Conservation (phyloP, 768 basidiomycete genomes). For the Tricholomella constricta region DNA sequence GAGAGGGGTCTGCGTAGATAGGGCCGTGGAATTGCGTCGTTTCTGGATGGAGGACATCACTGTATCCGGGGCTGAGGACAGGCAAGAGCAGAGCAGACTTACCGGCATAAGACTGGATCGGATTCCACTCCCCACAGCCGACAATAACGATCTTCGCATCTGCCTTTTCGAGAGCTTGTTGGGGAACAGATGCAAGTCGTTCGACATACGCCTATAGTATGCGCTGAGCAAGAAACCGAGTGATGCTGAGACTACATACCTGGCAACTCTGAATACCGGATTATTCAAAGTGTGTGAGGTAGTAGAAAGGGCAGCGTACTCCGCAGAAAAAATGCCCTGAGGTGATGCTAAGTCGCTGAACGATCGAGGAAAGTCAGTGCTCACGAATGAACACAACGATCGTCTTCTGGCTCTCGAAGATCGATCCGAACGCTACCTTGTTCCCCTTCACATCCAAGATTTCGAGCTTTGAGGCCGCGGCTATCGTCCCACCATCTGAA, state of each 20-base stretch:
- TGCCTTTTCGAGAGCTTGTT: slow-evolving; percentile 42
- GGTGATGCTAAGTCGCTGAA: too few relatives aligned
- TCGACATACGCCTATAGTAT: slow-evolving; percentile 46
- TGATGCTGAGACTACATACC: slow-evolving; percentile 26
- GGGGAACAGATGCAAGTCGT: slow-evolving; percentile 43
- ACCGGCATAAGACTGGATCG: slow-evolving; percentile 54
- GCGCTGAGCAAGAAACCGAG: too few relatives aligned
- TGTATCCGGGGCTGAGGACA: too few relatives aligned
- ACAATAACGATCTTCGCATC: slow-evolving; percentile 47
- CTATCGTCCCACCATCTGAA: slow-evolving; percentile 36
- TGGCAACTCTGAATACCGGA: slow-evolving; percentile 37
- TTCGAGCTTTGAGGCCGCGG: slow-evolving; percentile 38
- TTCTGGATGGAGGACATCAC: slow-evolving; percentile 38
- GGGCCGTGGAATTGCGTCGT: slow-evolving; percentile 43
- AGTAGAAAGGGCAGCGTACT: slow-evolving; percentile 34
- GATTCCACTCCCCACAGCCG: slow-evolving; percentile 61
- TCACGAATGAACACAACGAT: slow-evolving; percentile 67
- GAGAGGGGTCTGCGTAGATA: slow-evolving; percentile 68
- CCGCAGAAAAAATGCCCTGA: slow-evolving; percentile 70
- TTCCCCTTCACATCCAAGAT: slow-evolving; percentile 50
- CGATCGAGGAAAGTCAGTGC: slow-evolving; percentile 5
- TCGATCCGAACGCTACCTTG: slow-evolving; percentile 50
- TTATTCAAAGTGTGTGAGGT: not conserved
- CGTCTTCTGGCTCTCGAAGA: slow-evolving; percentile 51
- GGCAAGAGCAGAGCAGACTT: too few relatives aligned